Evolutionary conservation across 495 filamentous ascomycete species (phyloP), one percentile per base, ranked within the genome.

Genomic region (Margaritispora aquatica): DNA sequence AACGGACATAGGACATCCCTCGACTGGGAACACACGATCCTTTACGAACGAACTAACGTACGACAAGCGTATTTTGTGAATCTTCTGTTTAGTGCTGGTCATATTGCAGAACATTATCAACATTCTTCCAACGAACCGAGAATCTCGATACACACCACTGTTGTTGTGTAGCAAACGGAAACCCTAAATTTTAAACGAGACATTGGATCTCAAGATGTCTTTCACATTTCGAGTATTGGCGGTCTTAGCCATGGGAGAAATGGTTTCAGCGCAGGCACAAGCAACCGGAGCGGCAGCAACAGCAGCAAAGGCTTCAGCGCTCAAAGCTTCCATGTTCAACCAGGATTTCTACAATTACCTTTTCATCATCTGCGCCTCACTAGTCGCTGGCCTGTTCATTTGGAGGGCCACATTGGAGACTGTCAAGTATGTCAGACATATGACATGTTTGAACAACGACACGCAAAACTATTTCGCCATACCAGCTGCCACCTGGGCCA

Each of bases 361-460:
- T 26, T 68, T 79, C 49, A 58, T 77, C 50, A 72, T 81, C 26
- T 69, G 75, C 60, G 78, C 69, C 13, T 66, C 70, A 21, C 62
- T 78, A 4, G 71, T 76, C 5, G 70, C 53, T n/a, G 69, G 64
- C 8, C 63, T 81, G 22, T 63, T 75, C 26, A 57, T 73, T 58
- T 83, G 78, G 78, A 74, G 78, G 49, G 13, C 79, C 19, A 61
- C 66, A 9, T 73, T 87, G 13, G 73, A 81, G 17, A 76, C 88
- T 27, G 77, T 86, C 55, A 80, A 77, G 63, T 89, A 90, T 67
- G 75, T 94, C 26, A 86, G 94, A 57, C 87, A 86, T 23, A 78
- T 96, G 61, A 75, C 84, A 20, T 86, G 83, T 47, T 74, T 92
- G 44, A 75, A 79, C 67, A 85, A 74, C 83, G 91, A 81, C 68